Base-by-base conservation (phyloP, 2,329 filamentous ascomycete species). In the Esteya vermicola region DNA sequence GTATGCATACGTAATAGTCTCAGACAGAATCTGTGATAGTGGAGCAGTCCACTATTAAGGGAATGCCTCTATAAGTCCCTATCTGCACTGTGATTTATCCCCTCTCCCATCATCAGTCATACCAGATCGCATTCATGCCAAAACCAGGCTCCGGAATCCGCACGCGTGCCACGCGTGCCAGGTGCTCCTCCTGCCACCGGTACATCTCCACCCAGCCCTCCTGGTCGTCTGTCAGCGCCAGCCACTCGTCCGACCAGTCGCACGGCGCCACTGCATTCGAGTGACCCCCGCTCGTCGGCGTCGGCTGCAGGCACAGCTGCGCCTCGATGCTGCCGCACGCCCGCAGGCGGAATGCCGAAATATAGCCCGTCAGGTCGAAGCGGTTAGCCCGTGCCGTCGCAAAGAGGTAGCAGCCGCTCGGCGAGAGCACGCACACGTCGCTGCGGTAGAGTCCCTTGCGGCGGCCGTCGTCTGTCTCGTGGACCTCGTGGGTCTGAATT, bases 61-160 rank as follows among this genome's bases (percentile, higher is more conserved):
- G n/a, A n/a, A n/a, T n/a, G n/a, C n/a, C n/a, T n/a, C n/a, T n/a
- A n/a, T n/a, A n/a, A n/a, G n/a, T n/a, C n/a, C n/a, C n/a, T n/a
- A n/a, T n/a, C n/a, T n/a, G n/a, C n/a, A n/a, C 25, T 12, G n/a
- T 36, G 4, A 4, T n/a, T 21, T 5, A 20, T 13, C 14, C 9
- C n/a, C n/a, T 16, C 21, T 4, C 7, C 4, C 8, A 2, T n/a
- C 9, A 21, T 25, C 18, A 85, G 60, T 93, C 81, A 57, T 91
- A 91, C 85, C 85, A 93, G 47, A 93, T 86, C n/a, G 85, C 85
- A 61, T 93, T 93, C 85, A 93, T 93, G 2, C 85, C 85, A 56
- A 93, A 93, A 2, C 85, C 85, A n/a, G 82, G 83, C 63, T 93
- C 85, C 6, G 78, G 76, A 28, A 93, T 78, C 49, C 84, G 76